Percentiles rank a stretch among this genome's conserved stretches.
Conservation (phyloP, 1,139 yeast species). For the Diutina pseudorugosa region DNA sequence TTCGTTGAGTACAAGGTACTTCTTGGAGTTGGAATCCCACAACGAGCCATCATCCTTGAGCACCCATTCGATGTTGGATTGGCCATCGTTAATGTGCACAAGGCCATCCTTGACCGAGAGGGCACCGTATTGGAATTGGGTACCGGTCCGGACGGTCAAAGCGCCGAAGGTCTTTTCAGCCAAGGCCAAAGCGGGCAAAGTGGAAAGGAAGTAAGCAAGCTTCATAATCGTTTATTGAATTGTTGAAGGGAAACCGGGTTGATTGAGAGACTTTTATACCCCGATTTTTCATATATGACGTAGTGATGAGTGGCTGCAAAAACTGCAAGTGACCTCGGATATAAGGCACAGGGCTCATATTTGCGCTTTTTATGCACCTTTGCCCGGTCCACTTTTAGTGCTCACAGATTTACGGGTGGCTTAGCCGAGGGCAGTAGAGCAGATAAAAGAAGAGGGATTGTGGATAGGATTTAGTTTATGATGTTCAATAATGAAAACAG, state of each 20-base stretch:
- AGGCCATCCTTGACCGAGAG: neutral
- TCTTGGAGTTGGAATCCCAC: neutral
- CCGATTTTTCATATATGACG: no score
- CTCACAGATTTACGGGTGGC: neutral
- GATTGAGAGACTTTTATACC: no score
- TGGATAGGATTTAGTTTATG: no score
- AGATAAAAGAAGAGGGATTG: no score
- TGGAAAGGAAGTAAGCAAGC: conserved; percentile 8
- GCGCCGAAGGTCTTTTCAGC: conserved; percentile 14
- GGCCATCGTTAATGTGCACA: neutral
- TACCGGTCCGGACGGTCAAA: conserved; percentile 16
- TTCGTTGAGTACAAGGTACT: neutral
- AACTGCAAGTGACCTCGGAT: no score
- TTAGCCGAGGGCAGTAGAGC: no score
- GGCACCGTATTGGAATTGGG: conserved; percentile 6
- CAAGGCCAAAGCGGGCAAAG: conserved; percentile 13
- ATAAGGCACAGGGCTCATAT: no score
- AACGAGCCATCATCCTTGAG: conserved; percentile 4
- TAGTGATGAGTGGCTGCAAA: no score
- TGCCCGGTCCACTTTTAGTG: no score
- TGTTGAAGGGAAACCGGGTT: no score
- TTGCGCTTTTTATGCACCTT: no score
- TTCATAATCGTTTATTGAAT: neutral
- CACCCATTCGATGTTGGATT: neutral
- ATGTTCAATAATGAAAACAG: no score